phyloP scores from a whole-genome alignment of 768 basidiomycete genomes.

The Kwoniella mangroviensis region DNA sequence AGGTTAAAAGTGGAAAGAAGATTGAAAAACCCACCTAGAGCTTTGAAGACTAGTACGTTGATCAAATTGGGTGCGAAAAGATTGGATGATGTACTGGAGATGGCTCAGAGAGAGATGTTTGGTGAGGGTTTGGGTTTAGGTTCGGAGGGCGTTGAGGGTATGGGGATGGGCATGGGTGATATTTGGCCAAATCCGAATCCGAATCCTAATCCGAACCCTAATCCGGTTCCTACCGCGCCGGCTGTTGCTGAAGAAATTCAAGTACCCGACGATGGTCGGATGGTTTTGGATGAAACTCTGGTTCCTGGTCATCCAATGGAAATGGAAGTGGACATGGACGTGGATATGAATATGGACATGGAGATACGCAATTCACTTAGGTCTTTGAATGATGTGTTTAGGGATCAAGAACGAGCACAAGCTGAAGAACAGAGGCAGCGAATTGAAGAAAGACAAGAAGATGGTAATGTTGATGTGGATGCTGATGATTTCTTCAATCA shows the following conservation, averaged over 20 bases:
- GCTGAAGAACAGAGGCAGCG: background rate
- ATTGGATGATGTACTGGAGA: slow-evolving; percentile 20
- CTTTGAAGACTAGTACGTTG: slow-evolving; percentile 16
- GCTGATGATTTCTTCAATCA: background rate
- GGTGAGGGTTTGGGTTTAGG: background rate
- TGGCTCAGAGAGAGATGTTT: slow-evolving; percentile 19
- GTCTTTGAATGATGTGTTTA: background rate
- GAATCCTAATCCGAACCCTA: background rate
- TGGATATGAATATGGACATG: background rate
- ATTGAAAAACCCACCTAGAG: slow-evolving; percentile 16
- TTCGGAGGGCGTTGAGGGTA: background rate
- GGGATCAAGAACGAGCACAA: slow-evolving; percentile 1
- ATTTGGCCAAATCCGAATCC: slow-evolving; percentile 22
- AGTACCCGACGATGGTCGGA: no score
- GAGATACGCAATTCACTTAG: background rate
- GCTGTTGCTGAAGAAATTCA: no score
- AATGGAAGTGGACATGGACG: no score
- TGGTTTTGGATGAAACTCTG: no score
- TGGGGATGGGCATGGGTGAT: slow-evolving; percentile 9
- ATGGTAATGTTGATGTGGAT: background rate
- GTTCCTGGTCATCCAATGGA: no score
- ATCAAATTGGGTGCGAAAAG: slow-evolving; percentile 22
- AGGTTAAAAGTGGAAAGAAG: background rate
- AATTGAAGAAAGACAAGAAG: background rate
- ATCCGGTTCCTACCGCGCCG: background rate